These are phyloP conservation scores for Sordariomycetes sp. DNA, from an alignment of 2,329 filamentous ascomycete genomes.

Conservation along the genomic window DNA sequence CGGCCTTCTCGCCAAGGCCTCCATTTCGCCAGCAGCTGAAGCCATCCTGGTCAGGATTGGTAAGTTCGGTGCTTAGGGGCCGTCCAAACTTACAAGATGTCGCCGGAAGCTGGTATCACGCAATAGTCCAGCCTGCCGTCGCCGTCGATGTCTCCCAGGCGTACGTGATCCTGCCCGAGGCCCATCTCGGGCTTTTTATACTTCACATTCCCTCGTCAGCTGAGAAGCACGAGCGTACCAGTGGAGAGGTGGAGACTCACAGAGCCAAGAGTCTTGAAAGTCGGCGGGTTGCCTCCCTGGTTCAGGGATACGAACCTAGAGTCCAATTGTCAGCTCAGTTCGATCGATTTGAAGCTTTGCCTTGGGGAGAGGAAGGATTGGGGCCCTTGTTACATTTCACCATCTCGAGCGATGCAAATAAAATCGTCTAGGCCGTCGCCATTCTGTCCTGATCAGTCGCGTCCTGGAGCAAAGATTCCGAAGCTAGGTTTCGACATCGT, in stretches of 20 bases:
- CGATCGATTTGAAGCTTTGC: neutral
- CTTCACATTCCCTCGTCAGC: neutral
- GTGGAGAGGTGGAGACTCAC: neutral
- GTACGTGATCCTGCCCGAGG: conserved; percentile 11
- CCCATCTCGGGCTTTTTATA: conserved; percentile 3
- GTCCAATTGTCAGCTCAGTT: neutral
- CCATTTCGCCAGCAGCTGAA: conserved; percentile 22
- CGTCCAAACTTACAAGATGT: neutral
- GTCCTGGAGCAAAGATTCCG: neutral
- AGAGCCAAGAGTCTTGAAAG: conserved; percentile 1
- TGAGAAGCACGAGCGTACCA: neutral
- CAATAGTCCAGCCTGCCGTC: conserved; percentile 24
- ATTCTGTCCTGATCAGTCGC: neutral
- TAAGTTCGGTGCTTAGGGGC: neutral
- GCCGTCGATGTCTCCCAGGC: conserved; percentile 19
- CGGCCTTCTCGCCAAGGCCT: conserved; percentile 14
- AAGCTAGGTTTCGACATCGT: too few species aligned
- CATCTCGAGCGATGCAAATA: conserved; percentile 16
- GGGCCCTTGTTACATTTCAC: conserved; percentile 7
- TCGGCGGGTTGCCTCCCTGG: conserved; percentile 2
- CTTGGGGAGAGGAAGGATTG: too few species aligned
- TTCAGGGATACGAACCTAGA: conserved; percentile 2
- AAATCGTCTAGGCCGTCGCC: conserved; percentile 17
- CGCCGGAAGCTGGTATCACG: conserved; percentile 10
- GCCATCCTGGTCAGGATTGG: too few species aligned